Base-by-base conservation (phyloP, 2,329 filamentous ascomycete species). In the Verticillium klebahnii region DNA sequence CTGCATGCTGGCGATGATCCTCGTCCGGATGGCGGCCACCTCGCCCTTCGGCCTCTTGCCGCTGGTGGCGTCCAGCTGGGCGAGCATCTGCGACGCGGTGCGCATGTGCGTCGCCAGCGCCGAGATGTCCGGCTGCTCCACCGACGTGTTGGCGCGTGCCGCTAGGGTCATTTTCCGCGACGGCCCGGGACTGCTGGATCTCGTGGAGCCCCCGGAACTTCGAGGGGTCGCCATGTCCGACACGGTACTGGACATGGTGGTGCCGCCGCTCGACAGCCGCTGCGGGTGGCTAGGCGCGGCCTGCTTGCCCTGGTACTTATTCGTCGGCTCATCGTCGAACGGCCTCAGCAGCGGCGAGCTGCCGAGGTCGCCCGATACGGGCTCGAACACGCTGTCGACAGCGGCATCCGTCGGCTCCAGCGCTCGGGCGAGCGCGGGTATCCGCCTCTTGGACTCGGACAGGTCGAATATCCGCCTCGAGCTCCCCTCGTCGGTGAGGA, bases 1-100 rank as follows among this genome's bases (percentile, higher is more conserved):
- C 73, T 95, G 91, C 92, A 95, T 95, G 73, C 91, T 94, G 2
- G 91, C 91, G 69, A 95, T 95, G 66, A 95, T 95, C 75, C 92
- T 93, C 50, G 90, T 88, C 67, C 92, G 85, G 72, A 95, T 95
- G 8, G 91, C 89, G 19, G 90, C 91, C 5, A 95, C 91, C 74
- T 95, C 91, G 34, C 88, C 86, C 70, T 85, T 90, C 1, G 91
- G 91, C 37, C 91, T 82, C 75, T 94, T 95, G 32, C 90, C 89
- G 66, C 89, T 89, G 25, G 90, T 94, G 2, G 89, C 85, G 63
- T 95, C 91, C 11, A 95, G 81, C 69, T 95, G 91, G 15, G 91
- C 90, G 54, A 95, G 80, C 91, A 95, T 95, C 73, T 93, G 90
- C 15, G 91, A 92, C 4, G 91, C 91, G 4, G 91, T 93, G 23